Base-by-base conservation (phyloP, 2,329 filamentous ascomycete species). In the Botrytis paeoniae region DNA sequence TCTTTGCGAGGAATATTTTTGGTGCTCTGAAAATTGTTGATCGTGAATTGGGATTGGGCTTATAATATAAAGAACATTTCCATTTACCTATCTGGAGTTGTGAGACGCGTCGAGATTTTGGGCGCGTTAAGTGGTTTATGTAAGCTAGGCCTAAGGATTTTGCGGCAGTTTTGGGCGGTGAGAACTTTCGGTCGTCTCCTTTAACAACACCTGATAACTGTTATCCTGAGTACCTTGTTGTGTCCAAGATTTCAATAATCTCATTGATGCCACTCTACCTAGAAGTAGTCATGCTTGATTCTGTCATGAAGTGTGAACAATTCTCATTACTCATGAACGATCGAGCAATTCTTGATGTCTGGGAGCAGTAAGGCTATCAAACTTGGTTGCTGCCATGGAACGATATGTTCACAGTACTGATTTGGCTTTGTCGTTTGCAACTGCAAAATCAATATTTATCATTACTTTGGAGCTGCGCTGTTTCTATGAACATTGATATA, bases 1-100 rank as follows among this genome's bases (percentile, higher is more conserved):
- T 88, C 43, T 72, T 83, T 75, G 51, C 25, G 39, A 43, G 18
- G 14, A 7, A 22, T 63, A n/a, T 35, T 29, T 69, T 18, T 25
- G 41, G 7, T 39, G 10, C 39, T 51, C 22, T 37, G 48, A 68
- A 71, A 9, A 22, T 37, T 35, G 14, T 22, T 45, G 16, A n/a
- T 37, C 35, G 22, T 37, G 51, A 68, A 51, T 51, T 69, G 62
- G 51, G 48, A 9, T 32, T 43, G 29, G 14, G 16, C 2, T 9
- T 57, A 18, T 4, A 57, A 57, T 57, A 29, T 22, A 20, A n/a
- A 51, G n/a, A 71, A 65, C 41, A 14, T 66, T 25, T 14, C 14
- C 20, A 32, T 64, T 32, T 18, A 37, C 45, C 43, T 59, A 41
- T 41, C 48, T 69, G 22, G 35, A 57, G 37, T 32, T 35, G 70